These are phyloP conservation scores for Gymnopilus dilepis DNA, from an alignment of 768 basidiomycete genomes.

Conservation along the genomic window DNA sequence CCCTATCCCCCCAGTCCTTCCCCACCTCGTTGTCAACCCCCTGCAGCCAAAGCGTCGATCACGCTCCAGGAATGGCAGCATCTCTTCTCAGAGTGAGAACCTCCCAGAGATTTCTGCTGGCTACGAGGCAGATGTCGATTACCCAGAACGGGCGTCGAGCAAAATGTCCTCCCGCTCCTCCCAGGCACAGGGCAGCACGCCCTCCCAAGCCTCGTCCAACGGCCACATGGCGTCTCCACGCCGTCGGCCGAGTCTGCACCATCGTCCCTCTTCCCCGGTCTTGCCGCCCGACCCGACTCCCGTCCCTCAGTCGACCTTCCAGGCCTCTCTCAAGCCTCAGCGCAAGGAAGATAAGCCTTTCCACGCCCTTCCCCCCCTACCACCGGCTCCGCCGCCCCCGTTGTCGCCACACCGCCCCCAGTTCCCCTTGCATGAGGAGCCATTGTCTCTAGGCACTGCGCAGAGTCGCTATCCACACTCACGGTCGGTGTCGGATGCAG, in stretches of 20 bases:
- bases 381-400: slow-evolving; percentile 41
- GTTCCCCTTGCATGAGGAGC: slow-evolving; percentile 44
- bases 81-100: slow-evolving; percentile 73
- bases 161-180: slow-evolving; percentile 48
- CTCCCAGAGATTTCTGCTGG: slow-evolving; percentile 57
- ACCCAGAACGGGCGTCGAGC: slow-evolving; percentile 54
- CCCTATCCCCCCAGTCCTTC: slow-evolving; percentile 40
- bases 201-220: slow-evolving; percentile 22
- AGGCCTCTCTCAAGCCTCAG: slow-evolving; percentile 19
- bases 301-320: slow-evolving; percentile 33
- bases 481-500: slow-evolving; percentile 58
- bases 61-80: slow-evolving; percentile 68
- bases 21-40: slow-evolving; percentile 44
- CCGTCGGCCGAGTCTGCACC: slow-evolving; percentile 41
- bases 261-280: slow-evolving; percentile 43
- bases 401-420: slow-evolving; percentile 50
- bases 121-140: slow-evolving; percentile 78
- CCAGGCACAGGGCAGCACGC: slow-evolving; percentile 27
- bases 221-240: slow-evolving; percentile 44
- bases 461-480: slow-evolving; percentile 39
- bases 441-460: slow-evolving; percentile 36
- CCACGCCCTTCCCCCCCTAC: slow-evolving; percentile 29
- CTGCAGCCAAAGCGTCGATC: slow-evolving; percentile 58
- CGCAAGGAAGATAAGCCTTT: slow-evolving; percentile 39
- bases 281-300: slow-evolving; percentile 35